Evolutionary conservation across 768 basidiomycete species (phyloP).

Genomic region (Gelatoporia subvermispora): DNA sequence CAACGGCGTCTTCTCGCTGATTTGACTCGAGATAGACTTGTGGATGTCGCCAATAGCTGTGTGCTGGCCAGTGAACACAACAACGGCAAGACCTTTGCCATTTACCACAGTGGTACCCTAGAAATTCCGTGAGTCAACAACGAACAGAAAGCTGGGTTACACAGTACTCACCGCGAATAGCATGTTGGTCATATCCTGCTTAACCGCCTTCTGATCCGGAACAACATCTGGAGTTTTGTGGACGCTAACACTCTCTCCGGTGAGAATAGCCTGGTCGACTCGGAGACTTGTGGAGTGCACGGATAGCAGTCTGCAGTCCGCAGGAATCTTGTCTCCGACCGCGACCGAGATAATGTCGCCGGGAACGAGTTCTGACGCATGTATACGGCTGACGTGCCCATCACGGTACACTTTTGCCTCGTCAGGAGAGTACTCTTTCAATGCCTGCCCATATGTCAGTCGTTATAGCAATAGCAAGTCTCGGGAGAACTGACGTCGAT

Average conservation of each 20-base stretch:
- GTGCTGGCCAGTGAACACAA: constrained; percentile 77
- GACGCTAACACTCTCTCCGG: constrained; percentile 89
- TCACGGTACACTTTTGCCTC: constrained; percentile 87
- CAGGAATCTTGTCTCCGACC: constrained; percentile 93
- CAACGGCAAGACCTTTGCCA: constrained; percentile 82
- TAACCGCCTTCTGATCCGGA: constrained; percentile 74
- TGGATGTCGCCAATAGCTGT: constrained; percentile 98
- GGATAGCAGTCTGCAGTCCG: constrained; percentile 86
- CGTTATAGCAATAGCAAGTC: not conserved
- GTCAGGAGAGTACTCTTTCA: constrained; percentile 96
- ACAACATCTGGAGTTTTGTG: constrained; percentile 72
- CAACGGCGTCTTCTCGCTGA: constrained; percentile 92
- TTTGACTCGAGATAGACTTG: constrained; percentile 90
- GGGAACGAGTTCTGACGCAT: constrained; percentile 87
- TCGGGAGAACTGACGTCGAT: constrained; percentile 75
- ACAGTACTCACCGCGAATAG: constrained; percentile 71
- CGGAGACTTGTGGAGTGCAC: constrained; percentile 92
- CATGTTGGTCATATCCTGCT: constrained; percentile 98
- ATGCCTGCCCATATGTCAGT: constrained; percentile 49
- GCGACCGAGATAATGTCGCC: constrained; percentile 90
- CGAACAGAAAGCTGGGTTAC: not conserved
- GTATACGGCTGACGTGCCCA: constrained; percentile 64
- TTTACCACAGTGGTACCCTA: constrained; percentile 96
- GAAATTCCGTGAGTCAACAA: not conserved
- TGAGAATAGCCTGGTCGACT: constrained; percentile 94